Evolutionary conservation across 768 basidiomycete genomes (phyloP).

Genomic region (Leccinellum rugosiceps): DNA sequence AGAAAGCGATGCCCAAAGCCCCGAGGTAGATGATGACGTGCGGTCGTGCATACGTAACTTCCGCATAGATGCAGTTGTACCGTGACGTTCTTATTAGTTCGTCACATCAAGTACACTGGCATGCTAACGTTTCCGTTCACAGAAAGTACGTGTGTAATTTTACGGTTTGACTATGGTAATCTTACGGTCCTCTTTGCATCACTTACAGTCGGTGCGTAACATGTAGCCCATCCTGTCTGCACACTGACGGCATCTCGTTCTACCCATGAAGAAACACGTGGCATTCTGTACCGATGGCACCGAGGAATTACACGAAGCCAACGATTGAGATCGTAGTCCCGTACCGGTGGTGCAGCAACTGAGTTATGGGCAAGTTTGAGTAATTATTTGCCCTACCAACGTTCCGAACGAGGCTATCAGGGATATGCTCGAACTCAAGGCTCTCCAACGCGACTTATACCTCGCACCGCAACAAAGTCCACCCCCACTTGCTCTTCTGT

Average conservation of each 20-base stretch:
- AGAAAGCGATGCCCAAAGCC: background rate
- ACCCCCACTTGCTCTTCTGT: constrained; percentile 38
- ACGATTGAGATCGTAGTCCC: constrained; percentile 80
- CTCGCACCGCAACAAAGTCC: constrained; percentile 46
- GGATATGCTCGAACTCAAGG: constrained; percentile 66
- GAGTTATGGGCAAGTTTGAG: constrained; percentile 61
- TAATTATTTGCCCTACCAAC: background rate
- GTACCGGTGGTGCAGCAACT: constrained; percentile 59
- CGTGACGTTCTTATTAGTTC: constrained; percentile 2
- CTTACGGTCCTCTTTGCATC: background rate
- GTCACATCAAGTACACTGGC: background rate
- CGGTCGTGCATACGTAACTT: constrained; percentile 27
- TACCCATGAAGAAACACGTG: constrained; percentile 47
- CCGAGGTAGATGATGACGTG: constrained; percentile 15
- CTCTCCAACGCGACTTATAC: constrained; percentile 63
- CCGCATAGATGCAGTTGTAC: constrained; percentile 20
- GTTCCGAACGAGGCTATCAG: constrained; percentile 30
- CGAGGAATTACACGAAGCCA: constrained; percentile 61
- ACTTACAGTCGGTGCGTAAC: constrained; percentile 12
- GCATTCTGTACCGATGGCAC: constrained; percentile 53
- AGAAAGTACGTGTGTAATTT: constrained; percentile 18
- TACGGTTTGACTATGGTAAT: background rate
- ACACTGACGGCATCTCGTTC: background rate
- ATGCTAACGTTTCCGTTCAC: background rate
- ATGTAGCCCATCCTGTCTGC: background rate